Conservation (phyloP, 2,329 filamentous ascomycete genomes). For the Diplodia scrobiculata region DNA sequence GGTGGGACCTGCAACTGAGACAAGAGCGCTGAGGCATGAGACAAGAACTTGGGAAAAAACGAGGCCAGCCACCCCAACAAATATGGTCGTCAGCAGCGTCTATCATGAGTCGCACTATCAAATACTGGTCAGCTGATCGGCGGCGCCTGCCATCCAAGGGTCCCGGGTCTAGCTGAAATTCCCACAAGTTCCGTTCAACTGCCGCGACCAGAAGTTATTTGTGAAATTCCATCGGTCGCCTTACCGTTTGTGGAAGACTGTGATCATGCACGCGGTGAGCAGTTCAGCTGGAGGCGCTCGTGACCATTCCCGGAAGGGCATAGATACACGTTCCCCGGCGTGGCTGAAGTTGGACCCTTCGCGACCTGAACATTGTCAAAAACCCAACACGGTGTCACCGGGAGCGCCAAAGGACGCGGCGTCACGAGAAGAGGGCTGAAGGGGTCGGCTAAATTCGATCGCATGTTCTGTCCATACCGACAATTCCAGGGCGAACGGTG, state of each 20-base stretch:
- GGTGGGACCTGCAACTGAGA: neutral
- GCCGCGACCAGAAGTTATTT: neutral
- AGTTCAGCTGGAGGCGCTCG: constrained; percentile 15
- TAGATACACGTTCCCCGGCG: constrained; percentile 11
- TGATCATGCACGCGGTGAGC: constrained; percentile 16
- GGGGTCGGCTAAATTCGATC: constrained; percentile 8
- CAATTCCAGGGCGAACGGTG: constrained; percentile 16
- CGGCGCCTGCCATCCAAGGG: neutral
- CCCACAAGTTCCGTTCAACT: neutral
- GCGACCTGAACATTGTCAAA: neutral
- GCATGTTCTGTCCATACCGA: constrained; percentile 7
- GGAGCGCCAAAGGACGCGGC: neutral
- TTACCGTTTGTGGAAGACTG: constrained; percentile 12
- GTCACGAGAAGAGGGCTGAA: neutral
- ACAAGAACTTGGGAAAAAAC: neutral
- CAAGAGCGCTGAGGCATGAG: neutral
- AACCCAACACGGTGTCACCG: neutral
- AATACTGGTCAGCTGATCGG: constrained; percentile 8
- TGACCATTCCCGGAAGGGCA: constrained; percentile 21
- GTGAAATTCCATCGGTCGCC: constrained; percentile 2
- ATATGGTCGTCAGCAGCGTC: neutral
- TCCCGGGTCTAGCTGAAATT: neutral
- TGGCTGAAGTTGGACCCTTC: constrained; percentile 2
- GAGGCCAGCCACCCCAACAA: constrained; percentile 18
- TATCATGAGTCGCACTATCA: constrained; percentile 7